These are phyloP conservation scores for Peronospora destructor DNA, from an alignment of 352 stramenopile species.

Conservation along the genomic window DNA sequence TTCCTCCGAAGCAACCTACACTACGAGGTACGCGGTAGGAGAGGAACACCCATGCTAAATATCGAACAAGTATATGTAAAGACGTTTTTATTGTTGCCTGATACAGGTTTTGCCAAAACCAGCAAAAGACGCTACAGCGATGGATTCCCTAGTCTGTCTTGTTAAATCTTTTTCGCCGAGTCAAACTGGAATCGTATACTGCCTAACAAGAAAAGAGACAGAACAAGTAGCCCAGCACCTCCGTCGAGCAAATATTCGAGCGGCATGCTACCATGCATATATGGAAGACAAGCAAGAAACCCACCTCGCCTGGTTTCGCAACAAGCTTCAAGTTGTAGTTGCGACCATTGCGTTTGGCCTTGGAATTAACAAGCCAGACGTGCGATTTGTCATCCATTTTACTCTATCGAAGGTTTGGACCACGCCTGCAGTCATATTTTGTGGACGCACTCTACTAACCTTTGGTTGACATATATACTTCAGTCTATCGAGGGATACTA, in stretches of 20 bases:
- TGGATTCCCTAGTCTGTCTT: conserved; percentile 66
- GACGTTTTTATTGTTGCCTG: neutral
- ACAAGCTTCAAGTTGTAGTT: conserved; percentile 82
- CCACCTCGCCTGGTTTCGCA: conserved; percentile 48
- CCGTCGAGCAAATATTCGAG: conserved; percentile 57
- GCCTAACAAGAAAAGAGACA: conserved; percentile 87
- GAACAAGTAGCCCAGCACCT: conserved; percentile 83
- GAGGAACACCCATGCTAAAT: conserved; percentile 17
- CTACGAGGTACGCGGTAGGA: conserved; percentile 61
- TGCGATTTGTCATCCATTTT: conserved; percentile 89
- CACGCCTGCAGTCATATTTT: neutral
- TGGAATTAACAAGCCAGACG: conserved; percentile 91
- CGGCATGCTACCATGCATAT: conserved; percentile 86
- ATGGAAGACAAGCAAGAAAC: conserved; percentile 61
- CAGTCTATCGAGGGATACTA: conserved; percentile 95
- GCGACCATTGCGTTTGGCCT: conserved; percentile 92
- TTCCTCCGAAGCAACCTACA: conserved; percentile 89
- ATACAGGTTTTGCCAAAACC: conserved; percentile 40
- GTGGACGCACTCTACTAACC: neutral
- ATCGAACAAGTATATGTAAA: neutral
- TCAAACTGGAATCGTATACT: conserved; percentile 89
- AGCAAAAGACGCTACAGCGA: conserved; percentile 37
- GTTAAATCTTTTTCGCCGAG: conserved; percentile 53
- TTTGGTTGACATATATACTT: neutral
- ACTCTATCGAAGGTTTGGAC: conserved; percentile 60